Conservation (phyloP, 805 yeast species). For the Clavispora vitiphila region DNA sequence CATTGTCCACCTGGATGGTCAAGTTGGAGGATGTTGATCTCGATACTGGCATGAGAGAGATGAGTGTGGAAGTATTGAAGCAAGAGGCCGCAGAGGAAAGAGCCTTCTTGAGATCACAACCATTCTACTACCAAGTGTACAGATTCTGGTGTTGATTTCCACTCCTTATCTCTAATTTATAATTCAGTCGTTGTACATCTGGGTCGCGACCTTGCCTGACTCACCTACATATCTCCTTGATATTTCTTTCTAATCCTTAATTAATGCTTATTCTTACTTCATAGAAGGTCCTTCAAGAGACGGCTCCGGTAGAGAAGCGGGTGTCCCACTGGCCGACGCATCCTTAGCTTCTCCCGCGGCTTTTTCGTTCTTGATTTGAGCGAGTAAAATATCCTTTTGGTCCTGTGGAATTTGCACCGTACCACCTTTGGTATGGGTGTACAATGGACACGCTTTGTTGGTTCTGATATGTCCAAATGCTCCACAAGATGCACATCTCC, state of each 20-base stretch:
- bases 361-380: constrained; percentile 11
- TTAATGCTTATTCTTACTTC: background rate
- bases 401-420: constrained; percentile 16
- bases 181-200: too few relatives aligned
- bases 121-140: constrained; percentile 23
- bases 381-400: constrained; percentile 15
- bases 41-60: constrained; percentile 50
- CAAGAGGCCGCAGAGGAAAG: constrained; percentile 32
- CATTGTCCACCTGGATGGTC: constrained; percentile 31
- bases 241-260: background rate
- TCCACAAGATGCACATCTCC: constrained; percentile 94
- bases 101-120: constrained; percentile 20
- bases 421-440: constrained; percentile 35
- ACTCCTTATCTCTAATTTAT: too few relatives aligned
- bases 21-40: constrained; percentile 51
- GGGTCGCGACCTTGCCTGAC: too few relatives aligned
- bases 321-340: background rate
- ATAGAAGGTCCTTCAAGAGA: background rate
- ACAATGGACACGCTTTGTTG: constrained; percentile 87
- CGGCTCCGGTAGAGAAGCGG: background rate
- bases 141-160: constrained; percentile 24
- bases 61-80: constrained; percentile 33
- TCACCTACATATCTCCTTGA: background rate
- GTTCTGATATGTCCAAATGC: constrained; percentile 93
- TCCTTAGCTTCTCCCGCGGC: background rate